Base-by-base conservation (phyloP, 1,284 basidiomycete species). In the Marasmius tenuissimus region DNA sequence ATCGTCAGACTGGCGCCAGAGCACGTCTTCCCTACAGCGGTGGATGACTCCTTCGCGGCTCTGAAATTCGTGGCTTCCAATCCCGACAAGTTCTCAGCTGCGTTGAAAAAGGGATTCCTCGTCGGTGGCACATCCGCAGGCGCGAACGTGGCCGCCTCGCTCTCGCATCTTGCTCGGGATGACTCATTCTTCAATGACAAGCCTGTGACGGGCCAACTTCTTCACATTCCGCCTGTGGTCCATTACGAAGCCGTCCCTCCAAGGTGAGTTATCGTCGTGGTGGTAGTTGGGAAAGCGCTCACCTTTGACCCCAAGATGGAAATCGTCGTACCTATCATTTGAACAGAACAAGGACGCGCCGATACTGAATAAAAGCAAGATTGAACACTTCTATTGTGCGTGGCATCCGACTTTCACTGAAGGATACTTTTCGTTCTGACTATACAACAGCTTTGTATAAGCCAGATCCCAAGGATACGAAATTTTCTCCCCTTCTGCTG, bases 181-280 rank as follows among this genome's bases (percentile, higher is more conserved):
- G 65, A 63, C 47, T 50, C 63, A 1, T 63, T 59, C 57, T 66
- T 66, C 57, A 38, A 37, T 3, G 35, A 22, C 5, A 16, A 22
- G 9, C 51, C 33, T n/a, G 3, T 66, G 18, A 66, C 65, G 4
- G 65, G 65, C 20, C 65, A 66, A 4, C 14, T 59, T 33, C 57
- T 64, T 5, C 52, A 57, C 12, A 52, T 64, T 45, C 65, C 65
- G 4, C 14, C 20, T 3, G 35, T 63, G 16, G 11, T 66, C n/a
- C 58, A 64, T 48, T 39, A 20, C 1, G 48, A 60, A 5, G 61
- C 52, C 3, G 48, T 59, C 38, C 63, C 63, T 16, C 61, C 63
- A 22, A n/a, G 61, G 65, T 62, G 35, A 14, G 50, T 55, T 18
- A 14, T 51, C 16, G 9, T 51, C 20, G 5, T 33, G 7, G 18